Conservation (phyloP, 1,284 basidiomycete genomes). For the Earliella scabrosa region DNA sequence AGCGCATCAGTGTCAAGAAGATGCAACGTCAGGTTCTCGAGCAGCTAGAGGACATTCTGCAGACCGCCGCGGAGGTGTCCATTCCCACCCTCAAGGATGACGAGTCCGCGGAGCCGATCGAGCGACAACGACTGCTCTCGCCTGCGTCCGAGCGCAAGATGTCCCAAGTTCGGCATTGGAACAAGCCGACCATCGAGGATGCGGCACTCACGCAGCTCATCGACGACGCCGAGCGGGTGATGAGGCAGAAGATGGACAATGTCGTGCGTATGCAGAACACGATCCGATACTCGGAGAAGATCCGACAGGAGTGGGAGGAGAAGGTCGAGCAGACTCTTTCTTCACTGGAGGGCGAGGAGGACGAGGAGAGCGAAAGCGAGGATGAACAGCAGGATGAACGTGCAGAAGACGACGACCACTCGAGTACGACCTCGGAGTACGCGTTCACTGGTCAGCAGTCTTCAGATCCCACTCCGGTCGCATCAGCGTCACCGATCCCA, state of each 20-base stretch:
- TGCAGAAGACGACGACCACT: constrained; percentile 51
- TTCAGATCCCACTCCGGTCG: constrained; percentile 70
- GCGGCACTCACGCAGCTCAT: constrained; percentile 82
- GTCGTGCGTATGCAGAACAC: constrained; percentile 98
- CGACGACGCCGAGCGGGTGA: constrained; percentile 86
- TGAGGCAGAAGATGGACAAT: constrained; percentile 93
- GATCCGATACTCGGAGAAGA: constrained; percentile 96
- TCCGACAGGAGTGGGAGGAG: constrained; percentile 97
- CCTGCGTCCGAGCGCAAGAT: constrained; percentile 86
- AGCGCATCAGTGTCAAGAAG: constrained; percentile 80
- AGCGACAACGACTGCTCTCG: constrained; percentile 89
- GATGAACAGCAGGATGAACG: constrained; percentile 29
- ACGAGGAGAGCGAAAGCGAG: constrained; percentile 39
- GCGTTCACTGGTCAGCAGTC: constrained; percentile 52
- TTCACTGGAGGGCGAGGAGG: constrained; percentile 51
- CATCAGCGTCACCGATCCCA: constrained; percentile 62
- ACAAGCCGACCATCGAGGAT: constrained; percentile 85
- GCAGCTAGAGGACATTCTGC: constrained; percentile 85
- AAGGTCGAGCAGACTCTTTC: constrained; percentile 76
- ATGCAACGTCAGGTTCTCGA: constrained; percentile 82
- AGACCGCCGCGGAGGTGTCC: constrained; percentile 81
- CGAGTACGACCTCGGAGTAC: constrained; percentile 68
- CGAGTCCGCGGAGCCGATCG: constrained; percentile 88
- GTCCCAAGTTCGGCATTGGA: constrained; percentile 82
- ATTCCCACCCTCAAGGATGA: constrained; percentile 92